Percentiles rank a stretch among this genome's conserved stretches.
Evolutionary conservation across 2,329 filamentous ascomycete genomes (phyloP).

Genomic region (Gaeumannomyces sp.): DNA sequence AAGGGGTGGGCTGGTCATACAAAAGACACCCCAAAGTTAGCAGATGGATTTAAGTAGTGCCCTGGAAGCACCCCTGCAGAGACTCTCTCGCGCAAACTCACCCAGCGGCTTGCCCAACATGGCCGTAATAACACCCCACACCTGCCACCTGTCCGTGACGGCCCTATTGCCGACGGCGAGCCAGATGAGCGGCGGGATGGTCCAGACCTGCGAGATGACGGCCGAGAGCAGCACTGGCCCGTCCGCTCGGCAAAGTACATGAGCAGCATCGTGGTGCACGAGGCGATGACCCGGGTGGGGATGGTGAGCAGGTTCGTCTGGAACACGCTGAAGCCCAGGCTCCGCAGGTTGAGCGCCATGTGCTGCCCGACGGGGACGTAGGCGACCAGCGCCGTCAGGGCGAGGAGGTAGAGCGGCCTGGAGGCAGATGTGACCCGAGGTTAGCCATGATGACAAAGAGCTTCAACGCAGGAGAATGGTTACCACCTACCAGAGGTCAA

Average conservation of each 20-base stretch:
- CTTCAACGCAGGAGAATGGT: not conserved
- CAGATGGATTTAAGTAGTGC: no score
- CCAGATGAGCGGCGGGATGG: constrained; percentile 50
- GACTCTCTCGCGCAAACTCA: no score
- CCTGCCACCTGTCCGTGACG: constrained; percentile 32
- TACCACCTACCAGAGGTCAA: constrained; percentile 13
- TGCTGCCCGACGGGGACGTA: constrained; percentile 11
- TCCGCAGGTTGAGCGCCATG: constrained; percentile 14
- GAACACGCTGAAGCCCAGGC: constrained; percentile 14
- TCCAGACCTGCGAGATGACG: constrained; percentile 50
- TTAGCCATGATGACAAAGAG: not conserved
- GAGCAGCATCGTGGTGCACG: constrained; percentile 37
- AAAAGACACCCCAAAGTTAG: no score
- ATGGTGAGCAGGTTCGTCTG: constrained; percentile 16
- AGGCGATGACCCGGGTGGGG: constrained; percentile 22
- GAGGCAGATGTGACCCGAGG: constrained; percentile 1
- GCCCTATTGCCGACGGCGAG: constrained; percentile 35
- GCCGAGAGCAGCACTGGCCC: constrained; percentile 44
- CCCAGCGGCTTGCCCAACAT: no score
- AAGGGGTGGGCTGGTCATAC: constrained; percentile 18
- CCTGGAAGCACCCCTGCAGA: no score
- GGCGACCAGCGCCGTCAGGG: constrained; percentile 13
- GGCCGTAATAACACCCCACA: constrained; percentile 33
- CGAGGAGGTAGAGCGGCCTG: constrained; percentile 16
- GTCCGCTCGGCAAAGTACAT: constrained; percentile 35